Percentiles rank a stretch among this genome's conserved stretches.
Evolutionary conservation across 1,284 basidiomycete genomes (phyloP).

Genomic region (Neolentinus lepideus): DNA sequence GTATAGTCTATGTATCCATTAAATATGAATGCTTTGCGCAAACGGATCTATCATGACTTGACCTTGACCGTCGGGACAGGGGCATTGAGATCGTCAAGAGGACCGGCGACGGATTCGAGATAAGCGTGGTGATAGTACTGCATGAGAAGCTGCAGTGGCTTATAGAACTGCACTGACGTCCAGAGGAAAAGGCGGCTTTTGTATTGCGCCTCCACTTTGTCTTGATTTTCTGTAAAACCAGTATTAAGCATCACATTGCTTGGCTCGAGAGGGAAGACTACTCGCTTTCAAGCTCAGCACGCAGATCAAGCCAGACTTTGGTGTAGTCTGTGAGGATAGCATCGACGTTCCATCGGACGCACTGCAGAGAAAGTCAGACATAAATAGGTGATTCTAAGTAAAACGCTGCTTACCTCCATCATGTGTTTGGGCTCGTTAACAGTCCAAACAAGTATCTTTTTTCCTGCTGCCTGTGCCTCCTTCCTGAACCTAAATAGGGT

Average conservation of each 20-base stretch:
- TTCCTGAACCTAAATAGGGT: slow-evolving; percentile 58
- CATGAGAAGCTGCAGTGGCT: slow-evolving; percentile 28
- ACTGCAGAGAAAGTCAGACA: slow-evolving; percentile 33
- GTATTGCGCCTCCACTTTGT: slow-evolving; percentile 51
- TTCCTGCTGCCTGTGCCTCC: slow-evolving; percentile 76
- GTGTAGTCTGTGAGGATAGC: slow-evolving; percentile 89
- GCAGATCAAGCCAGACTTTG: slow-evolving; percentile 68
- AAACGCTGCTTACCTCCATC: slow-evolving; percentile 66
- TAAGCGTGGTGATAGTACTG: slow-evolving; percentile 12
- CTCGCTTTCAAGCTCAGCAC: slow-evolving; percentile 59
- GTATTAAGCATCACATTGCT: neutral
- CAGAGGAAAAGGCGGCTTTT: slow-evolving; percentile 64
- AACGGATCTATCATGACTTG: neutral
- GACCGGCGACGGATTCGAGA: slow-evolving; percentile 30
- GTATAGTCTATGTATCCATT: neutral
- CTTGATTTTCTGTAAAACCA: slow-evolving; percentile 2
- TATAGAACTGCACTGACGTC: slow-evolving; percentile 60
- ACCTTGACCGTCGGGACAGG: neutral
- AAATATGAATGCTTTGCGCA: neutral
- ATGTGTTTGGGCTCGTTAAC: slow-evolving; percentile 90
- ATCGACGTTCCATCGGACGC: slow-evolving; percentile 85
- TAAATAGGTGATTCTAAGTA: neutral
- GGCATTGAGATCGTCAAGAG: slow-evolving; percentile 32
- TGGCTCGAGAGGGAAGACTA: slow-evolving; percentile 7
- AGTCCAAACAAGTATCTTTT: slow-evolving; percentile 94